These are phyloP conservation scores for Scytalidium sp. DNA, from an alignment of 2,329 filamentous ascomycete genomes.

Conservation along the genomic window DNA sequence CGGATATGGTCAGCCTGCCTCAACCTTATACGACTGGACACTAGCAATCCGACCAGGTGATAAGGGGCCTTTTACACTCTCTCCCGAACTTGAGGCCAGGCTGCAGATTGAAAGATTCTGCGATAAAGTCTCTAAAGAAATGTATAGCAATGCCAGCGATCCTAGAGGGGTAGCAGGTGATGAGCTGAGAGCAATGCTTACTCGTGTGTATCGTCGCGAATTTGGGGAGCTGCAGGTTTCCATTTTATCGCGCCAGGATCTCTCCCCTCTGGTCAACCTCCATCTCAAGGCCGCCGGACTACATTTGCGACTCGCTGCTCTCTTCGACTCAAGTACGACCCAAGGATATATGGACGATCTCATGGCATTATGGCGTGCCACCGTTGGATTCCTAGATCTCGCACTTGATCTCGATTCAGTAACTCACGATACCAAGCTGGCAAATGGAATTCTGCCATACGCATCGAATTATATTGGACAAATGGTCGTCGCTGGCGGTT, in stretches of 20 bases:
- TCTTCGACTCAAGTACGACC: conserved; percentile 74
- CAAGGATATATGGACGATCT: conserved; percentile 72
- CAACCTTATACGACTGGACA: conserved; percentile 74
- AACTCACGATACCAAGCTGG: conserved; percentile 36
- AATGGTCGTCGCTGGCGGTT: conserved; percentile 79
- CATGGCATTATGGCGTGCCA: conserved; percentile 71
- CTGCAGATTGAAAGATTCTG: conserved; percentile 72
- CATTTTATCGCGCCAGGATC: conserved; percentile 50
- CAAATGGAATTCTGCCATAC: conserved; percentile 53
- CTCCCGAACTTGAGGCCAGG: conserved; percentile 62
- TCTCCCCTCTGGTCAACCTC: conserved; percentile 58
- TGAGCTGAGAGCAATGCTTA: conserved; percentile 63
- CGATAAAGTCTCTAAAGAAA: conserved; percentile 74
- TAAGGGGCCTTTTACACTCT: conserved; percentile 55
- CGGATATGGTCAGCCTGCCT: conserved; percentile 78
- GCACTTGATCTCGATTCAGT: conserved; percentile 53
- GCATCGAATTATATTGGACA: conserved; percentile 77
- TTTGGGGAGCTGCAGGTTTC: conserved; percentile 60
- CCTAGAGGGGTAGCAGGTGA: conserved; percentile 67
- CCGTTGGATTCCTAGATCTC: conserved; percentile 63
- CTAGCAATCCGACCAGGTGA: conserved; percentile 59
- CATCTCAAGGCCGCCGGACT: conserved; percentile 71
- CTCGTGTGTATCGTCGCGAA: conserved; percentile 64
- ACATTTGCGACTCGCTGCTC: conserved; percentile 74
- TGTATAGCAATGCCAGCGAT: conserved; percentile 75